Conservation (phyloP, 108 stramenopile genomes). For the Pelagomonas calceolata region DNA sequence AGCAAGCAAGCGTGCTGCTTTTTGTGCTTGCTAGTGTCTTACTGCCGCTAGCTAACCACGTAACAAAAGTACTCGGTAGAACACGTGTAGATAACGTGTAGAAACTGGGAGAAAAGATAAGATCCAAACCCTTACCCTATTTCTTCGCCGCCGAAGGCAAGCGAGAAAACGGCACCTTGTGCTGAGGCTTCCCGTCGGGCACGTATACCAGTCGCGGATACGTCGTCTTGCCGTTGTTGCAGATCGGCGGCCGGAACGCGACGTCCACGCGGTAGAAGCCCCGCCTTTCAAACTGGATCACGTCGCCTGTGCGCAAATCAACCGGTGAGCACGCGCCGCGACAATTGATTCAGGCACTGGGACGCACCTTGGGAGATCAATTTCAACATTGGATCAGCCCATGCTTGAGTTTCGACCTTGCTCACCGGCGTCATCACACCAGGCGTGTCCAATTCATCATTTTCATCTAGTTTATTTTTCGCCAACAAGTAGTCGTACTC, state of each 20-base stretch:
- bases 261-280: conserved; percentile 88
- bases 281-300: conserved; percentile 93
- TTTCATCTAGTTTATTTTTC: conserved; percentile 87
- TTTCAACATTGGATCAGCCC: conserved; percentile 69
- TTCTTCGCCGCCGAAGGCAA: not conserved
- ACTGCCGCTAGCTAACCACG: too few relatives aligned
- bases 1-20: too few relatives aligned
- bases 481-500: conserved; percentile 96
- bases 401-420: conserved; percentile 59
- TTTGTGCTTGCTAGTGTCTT: too few relatives aligned
- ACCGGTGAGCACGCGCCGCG: conserved; percentile 28
- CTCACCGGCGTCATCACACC: conserved; percentile 82
- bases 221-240: too few relatives aligned
- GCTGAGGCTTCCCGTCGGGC: conserved; percentile 57
- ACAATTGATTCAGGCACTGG: conserved; percentile 29
- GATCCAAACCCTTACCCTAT: too few relatives aligned
- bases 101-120: too few relatives aligned
- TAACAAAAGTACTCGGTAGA: too few relatives aligned
- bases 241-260: conserved; percentile 25
- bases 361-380: conserved; percentile 54
- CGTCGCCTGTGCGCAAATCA: too few relatives aligned
- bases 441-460: conserved; percentile 65
- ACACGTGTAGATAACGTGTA: too few relatives aligned
- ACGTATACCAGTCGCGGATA: conserved; percentile 57
- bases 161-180: conserved; percentile 1